Base-by-base conservation (phyloP, 768 basidiomycete species). In the Suillus sp. region DNA sequence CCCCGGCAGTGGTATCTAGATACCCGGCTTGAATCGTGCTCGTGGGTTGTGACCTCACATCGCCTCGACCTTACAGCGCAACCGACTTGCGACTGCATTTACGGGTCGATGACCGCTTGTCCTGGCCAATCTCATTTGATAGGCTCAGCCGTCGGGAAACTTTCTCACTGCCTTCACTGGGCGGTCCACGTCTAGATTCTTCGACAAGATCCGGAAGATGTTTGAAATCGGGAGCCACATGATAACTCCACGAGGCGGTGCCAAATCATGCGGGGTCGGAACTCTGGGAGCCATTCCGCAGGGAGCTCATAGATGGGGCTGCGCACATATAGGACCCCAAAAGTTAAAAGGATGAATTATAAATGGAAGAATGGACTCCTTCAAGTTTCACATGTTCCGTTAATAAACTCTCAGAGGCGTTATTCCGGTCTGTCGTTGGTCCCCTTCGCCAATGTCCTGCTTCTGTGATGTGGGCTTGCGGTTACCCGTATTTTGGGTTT, bases 111-210 rank as follows among this genome's bases (percentile, higher is more conserved):
- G 83, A 83, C 54, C 74, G 80, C 59, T 73, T 78, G 1, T 86
- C 82, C 65, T 86, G 0, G 69, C 85, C 14, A 84, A 87, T 22
- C 78, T 88, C 4, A 79, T 79, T n/a, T 5, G 85, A 84, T 4
- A 34, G 32, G 32, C 7, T 34, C 32, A 34, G 85, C 86, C 11
- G 85, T 86, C 51, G 65, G 77, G 65, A n/a, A 53, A 9, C 40
- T 20, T 25, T 32, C 35, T 61, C 0, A 64, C 32, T 18, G n/a
- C 18, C 1, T 40, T 62, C 16, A 7, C 53, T 4, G 6, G 4
- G 25, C 22, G 3, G 18, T 35, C 34, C 16, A 27, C 35, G 10
- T 42, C 27, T 40, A 83, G 83, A 80, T 86, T 0, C 65, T 86
- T 13, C 81, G 85, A 1, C 86, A 87, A 69, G 71, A 85, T 87